These are phyloP conservation scores for Alternaria arborescens DNA, from an alignment of 2,329 filamentous ascomycete genomes.

Conservation along the genomic window DNA sequence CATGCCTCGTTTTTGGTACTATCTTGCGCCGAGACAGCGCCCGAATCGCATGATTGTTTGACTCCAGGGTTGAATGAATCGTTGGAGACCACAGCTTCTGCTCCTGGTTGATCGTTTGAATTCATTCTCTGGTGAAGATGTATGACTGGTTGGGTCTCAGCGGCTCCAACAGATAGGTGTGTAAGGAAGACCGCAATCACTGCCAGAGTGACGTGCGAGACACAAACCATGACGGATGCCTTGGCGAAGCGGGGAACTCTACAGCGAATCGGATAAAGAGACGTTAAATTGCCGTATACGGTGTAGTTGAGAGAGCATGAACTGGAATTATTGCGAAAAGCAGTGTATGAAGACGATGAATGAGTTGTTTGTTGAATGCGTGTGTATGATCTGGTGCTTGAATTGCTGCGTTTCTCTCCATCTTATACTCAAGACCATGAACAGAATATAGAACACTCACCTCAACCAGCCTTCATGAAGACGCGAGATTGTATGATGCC, in stretches of 20 bases:
- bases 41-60: not conserved
- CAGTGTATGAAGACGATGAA: not conserved
- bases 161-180: not conserved
- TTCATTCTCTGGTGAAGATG: not conserved
- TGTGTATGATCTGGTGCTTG: not conserved
- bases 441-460: not conserved
- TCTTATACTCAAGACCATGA: not conserved
- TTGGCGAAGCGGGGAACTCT: slow-evolving; percentile 3
- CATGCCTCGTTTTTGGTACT: not conserved
- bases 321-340: not conserved
- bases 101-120: not conserved
- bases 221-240: slow-evolving; percentile 2
- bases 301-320: not conserved
- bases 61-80: not conserved
- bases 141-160: not conserved
- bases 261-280: slow-evolving; percentile 4
- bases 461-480: not conserved
- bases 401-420: not conserved
- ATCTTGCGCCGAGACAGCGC: not conserved
- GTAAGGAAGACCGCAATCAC: not conserved
- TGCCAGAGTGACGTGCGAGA: not conserved
- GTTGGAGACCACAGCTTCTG: not conserved
- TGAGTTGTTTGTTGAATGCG: not conserved
- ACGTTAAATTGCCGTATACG: not conserved
- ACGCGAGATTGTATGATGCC: not conserved